Base-by-base conservation (phyloP, 2,329 filamentous ascomycete genomes). In the Penicillium sp. region DNA sequence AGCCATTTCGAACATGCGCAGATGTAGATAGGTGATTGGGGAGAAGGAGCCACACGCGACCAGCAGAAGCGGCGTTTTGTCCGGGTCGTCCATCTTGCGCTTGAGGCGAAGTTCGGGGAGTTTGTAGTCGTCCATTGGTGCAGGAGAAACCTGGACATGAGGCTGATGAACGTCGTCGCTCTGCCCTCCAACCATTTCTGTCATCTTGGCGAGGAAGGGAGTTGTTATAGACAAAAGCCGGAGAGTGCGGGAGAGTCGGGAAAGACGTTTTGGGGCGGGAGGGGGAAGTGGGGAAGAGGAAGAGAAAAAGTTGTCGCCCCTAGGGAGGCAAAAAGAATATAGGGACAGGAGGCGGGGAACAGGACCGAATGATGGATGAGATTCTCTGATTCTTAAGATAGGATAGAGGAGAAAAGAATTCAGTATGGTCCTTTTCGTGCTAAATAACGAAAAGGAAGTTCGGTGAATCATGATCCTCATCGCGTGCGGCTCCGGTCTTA, bases 1-100 rank as follows among this genome's bases (percentile, higher is more conserved):
- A 1, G 86, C 87, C 82, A 94, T 89, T 62, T 89, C 86, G 63
- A 93, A 91, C 85, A 94, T 91, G 64, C 87, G 84, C 52, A 93
- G 73, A 64, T 91, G 87, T 9, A 68, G 46, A 37, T 64, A 68
- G 22, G 64, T 67, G 41, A 66, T 66, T 14, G 86, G 86, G 0
- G 83, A 87, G 71, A 89, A 90, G 10, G 77, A 80, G 36, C 78
- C 74, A 54, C 74, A 76, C 23, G 74, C 72, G 44, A 76, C 70
- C 11, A 76, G 63, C 8, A 74, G 60, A 5, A 74, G 58, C n/a
- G 72, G 72, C 1, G 71, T 74, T 60, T 73, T 74, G 47, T 69
- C 70, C 5, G 73, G 67, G 47, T 76, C 70, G 13, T 68, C 61
- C 70, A 76, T 73, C 50, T 66, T 68, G 49, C 61, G 68, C 63